phyloP scores from a whole-genome alignment of 1,139 yeast genomes.

The Cylindricascospora bacillispora region DNA sequence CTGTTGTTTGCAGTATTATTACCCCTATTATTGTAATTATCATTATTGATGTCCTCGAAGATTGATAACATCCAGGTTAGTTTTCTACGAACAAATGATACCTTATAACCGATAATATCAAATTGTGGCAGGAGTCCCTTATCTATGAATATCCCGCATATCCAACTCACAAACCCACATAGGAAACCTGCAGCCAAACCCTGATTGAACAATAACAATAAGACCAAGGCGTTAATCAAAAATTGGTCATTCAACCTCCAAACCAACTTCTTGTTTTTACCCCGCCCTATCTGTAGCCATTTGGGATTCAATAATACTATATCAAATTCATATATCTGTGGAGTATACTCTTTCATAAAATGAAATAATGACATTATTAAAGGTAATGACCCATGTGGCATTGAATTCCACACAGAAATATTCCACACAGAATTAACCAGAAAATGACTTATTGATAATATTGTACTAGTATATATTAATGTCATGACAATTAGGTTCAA shows the following conservation, averaged over 20 bases:
- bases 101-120: constrained; percentile 1
- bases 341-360: constrained; percentile 25
- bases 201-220: constrained; percentile 19
- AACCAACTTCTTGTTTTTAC: constrained; percentile 2
- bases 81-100: too few relatives aligned
- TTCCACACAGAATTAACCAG: constrained; percentile 8
- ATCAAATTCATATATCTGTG: constrained; percentile 21
- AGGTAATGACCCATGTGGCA: constrained; percentile 21
- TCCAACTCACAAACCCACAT: constrained; percentile 22
- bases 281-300: constrained; percentile 8
- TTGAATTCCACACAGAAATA: constrained; percentile 13
- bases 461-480: constrained; percentile 15
- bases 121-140: constrained; percentile 20
- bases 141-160: constrained; percentile 22
- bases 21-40: too few relatives aligned
- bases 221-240: constrained; percentile 14
- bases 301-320: constrained; percentile 14
- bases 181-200: constrained; percentile 10
- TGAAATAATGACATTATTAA: constrained; percentile 19
- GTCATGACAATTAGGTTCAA: constrained; percentile 16
- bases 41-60: too few relatives aligned
- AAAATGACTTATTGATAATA: constrained; percentile 8
- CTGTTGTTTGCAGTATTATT: constrained; percentile 4
- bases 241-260: constrained; percentile 20
- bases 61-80: too few relatives aligned